Evolutionary conservation across 2,329 filamentous ascomycete species (phyloP), one percentile per base, ranked within the genome.

Genomic region (Alternaria burnsii): DNA sequence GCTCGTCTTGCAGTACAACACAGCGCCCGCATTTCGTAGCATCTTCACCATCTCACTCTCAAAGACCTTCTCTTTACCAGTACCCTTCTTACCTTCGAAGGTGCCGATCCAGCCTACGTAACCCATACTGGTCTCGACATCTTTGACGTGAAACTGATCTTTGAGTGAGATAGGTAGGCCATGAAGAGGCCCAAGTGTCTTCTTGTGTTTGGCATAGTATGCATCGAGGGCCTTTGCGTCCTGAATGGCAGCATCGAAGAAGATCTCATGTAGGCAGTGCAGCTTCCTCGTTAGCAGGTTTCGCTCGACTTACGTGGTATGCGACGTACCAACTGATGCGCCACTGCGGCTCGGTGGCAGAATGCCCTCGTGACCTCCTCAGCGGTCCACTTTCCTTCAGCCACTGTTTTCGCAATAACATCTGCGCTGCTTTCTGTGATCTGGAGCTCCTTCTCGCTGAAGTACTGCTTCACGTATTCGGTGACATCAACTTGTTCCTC

Each of bases 21-120:
- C 79, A 0, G 86, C 87, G 1, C 87, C 87, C 0, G 85, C 76
- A 5, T 75, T 77, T 9, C 85, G 79, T 14, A 89, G 76, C 66
- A 87, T 84, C 24, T 75, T 77, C 3, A 88, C 86, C 70, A 89
- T 83, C 63, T 88, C 83, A 48, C 85, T 88, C 68, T 90, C 87
- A 48, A 83, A 85, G 1, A 80, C 78, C 68, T 76, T 82, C 71
- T 82, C 86, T 74, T 80, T 85, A 24, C 78, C 85, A 55, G 78
- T 85, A 1, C 78, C 81, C 28, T 81, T 83, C 51, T 82, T 79
- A 30, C 87, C 87, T 74, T 89, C 79, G 66, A 88, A 89, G 0
- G 86, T 89, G 6, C 82, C 84, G 11, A 89, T 85, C 87, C 87
- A 89, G 14, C 87, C 87, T 10, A 89, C 80, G 63, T 89, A 90